Evolutionary conservation across 192 early-diverging fungal genomes (phyloP), one percentile per base, ranked within the genome.

Genomic region (Gamsiella multidivaricata): DNA sequence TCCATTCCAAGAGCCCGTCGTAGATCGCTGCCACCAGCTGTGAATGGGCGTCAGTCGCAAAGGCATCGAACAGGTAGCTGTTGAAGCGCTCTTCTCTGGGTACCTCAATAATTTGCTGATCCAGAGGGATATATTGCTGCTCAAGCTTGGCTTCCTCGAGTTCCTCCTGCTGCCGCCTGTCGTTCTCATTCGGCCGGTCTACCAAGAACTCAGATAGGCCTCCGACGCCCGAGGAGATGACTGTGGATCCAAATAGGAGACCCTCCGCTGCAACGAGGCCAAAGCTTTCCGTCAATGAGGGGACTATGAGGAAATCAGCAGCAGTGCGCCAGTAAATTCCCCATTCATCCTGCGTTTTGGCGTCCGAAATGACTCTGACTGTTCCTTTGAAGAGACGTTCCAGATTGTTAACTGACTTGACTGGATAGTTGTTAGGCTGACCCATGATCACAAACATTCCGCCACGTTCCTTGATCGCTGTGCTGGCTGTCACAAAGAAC

Each of bases 221-320:
- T 33, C 87, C 87, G 14, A 81, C 82, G 39, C 85, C 84, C 0
- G 82, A 81, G 1, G 83, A 85, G 31, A 88, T 80, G 5, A 88
- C 73, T 26, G 83, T 56, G 2, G 82, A 69, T 12, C 87, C 87
- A 79, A 88, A 88, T 10, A 86, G 61, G 17, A 88, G 66, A 5
- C 87, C 87, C 59, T 88, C 87, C 3, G 75, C 87, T 10, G 87
- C 87, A 0, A 88, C 81, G 1, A 86, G 70, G 0, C 87, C 85
- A 73, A 86, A 88, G 36, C 81, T 85, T 60, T 88, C 85, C 0
- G 85, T 88, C 26, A 85, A 22, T 3, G 83, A 85, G 0, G 87
- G 87, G 8, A 88, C 82, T 53, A 87, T 67, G 3, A 85, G 58
- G 66, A 83, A 80, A 65, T 88, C 87, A 5, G 87, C 82, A 2